Evolutionary conservation across 2,329 filamentous ascomycete species (phyloP).

Genomic region (Neopestalotiopsis clavispora): DNA sequence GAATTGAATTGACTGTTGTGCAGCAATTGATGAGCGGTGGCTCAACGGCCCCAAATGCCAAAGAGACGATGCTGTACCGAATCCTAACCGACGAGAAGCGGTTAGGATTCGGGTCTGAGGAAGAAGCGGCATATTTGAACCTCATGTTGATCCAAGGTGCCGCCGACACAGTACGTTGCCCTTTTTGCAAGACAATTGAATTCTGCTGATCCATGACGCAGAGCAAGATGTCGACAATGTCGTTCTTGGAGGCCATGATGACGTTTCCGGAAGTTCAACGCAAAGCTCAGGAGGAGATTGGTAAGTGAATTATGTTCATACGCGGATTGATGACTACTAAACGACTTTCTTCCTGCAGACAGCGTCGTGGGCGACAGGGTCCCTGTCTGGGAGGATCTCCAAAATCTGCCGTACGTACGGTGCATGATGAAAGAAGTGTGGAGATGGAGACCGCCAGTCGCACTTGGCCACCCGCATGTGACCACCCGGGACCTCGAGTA

Average conservation of each 20-base stretch:
- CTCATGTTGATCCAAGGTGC: background rate
- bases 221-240: conserved; percentile 13
- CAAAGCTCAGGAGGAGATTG: conserved; percentile 3
- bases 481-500: background rate
- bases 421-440: conserved; percentile 6
- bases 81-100: conserved; percentile 4
- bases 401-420: background rate
- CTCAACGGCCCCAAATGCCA: background rate
- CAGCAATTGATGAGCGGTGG: conserved; percentile 1
- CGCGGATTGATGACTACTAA: background rate
- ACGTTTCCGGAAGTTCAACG: background rate
- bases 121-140: background rate
- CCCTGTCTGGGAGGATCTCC: background rate
- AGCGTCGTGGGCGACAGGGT: background rate
- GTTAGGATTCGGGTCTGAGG: background rate
- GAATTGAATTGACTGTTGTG: background rate
- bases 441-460: conserved; percentile 4
- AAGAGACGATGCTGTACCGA: conserved; percentile 4
- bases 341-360: background rate
- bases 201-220: background rate
- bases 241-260: conserved; percentile 6
- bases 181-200: too few relatives aligned
- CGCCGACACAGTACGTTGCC: background rate
- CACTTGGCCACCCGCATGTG: background rate
- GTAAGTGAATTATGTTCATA: background rate